phyloP scores from a whole-genome alignment of 176 grass and related monocot species.

The Zizania latifolia region DNA sequence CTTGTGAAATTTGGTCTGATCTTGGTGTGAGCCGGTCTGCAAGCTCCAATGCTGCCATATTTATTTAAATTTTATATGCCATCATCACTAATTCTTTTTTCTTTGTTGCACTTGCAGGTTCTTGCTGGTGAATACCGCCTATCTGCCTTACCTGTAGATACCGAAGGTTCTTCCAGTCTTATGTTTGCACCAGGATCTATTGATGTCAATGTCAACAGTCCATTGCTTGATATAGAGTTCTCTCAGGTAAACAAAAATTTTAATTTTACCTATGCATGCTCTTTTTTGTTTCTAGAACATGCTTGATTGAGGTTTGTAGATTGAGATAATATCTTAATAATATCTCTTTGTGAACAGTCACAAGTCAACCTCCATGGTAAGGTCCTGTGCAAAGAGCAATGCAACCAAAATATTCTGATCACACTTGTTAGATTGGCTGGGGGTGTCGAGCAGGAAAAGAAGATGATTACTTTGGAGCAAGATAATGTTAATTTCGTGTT shows the following conservation, averaged over 20 bases:
- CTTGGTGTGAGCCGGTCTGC: neutral
- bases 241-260: constrained; percentile 59
- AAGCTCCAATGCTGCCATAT: neutral
- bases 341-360: constrained; percentile 48
- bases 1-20: constrained; percentile 22
- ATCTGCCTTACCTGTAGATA: constrained; percentile 73
- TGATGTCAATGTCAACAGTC: constrained; percentile 65
- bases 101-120: constrained; percentile 50
- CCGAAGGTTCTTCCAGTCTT: constrained; percentile 52
- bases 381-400: constrained; percentile 81
- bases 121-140: constrained; percentile 72
- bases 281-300: neutral
- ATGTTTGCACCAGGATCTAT: constrained; percentile 81
- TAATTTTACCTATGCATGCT: constrained; percentile 1
- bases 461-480: constrained; percentile 47
- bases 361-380: constrained; percentile 91
- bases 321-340: constrained; percentile 27
- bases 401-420: constrained; percentile 57
- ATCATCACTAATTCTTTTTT: constrained; percentile 2
- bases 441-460: constrained; percentile 52
- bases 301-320: constrained; percentile 4
- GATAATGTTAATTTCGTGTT: constrained; percentile 70
- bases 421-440: constrained; percentile 72
- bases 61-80: constrained; percentile 6
- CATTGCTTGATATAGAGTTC: constrained; percentile 79